Evolutionary conservation across 352 stramenopile species (phyloP).

Genomic region (Plasmopara halstedii): DNA sequence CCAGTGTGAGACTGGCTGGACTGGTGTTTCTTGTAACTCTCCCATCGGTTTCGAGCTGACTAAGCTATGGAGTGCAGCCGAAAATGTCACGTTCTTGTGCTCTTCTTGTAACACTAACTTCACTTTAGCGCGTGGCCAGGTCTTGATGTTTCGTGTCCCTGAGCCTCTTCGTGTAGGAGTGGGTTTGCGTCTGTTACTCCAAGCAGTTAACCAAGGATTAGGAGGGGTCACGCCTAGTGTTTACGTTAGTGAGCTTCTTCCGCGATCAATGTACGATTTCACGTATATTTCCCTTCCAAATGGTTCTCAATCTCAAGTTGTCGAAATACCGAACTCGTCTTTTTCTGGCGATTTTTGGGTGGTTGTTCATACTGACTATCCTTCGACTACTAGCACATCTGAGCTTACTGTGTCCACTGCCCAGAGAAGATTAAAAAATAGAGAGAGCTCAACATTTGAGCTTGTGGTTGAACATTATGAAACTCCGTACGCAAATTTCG

Average conservation of each 20-base stretch:
- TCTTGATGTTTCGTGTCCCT: slow-evolving; percentile 60
- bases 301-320: slow-evolving; percentile 21
- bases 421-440: background rate
- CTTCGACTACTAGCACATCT: slow-evolving; percentile 8
- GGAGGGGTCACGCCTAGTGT: slow-evolving; percentile 32
- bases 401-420: slow-evolving; percentile 6
- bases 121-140: slow-evolving; percentile 33
- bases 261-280: slow-evolving; percentile 72
- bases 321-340: slow-evolving; percentile 43
- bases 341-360: slow-evolving; percentile 67
- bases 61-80: slow-evolving; percentile 50
- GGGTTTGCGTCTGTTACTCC: slow-evolving; percentile 26
- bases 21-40: slow-evolving; percentile 49
- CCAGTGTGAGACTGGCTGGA: slow-evolving; percentile 54
- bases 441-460: slow-evolving; percentile 18
- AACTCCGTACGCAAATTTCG: slow-evolving; percentile 4
- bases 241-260: slow-evolving; percentile 64
- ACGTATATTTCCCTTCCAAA: slow-evolving; percentile 40
- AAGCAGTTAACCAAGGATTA: slow-evolving; percentile 10
- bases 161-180: slow-evolving; percentile 47
- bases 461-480: slow-evolving; percentile 40
- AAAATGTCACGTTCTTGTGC: slow-evolving; percentile 46
- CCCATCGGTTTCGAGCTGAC: slow-evolving; percentile 44
- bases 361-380: slow-evolving; percentile 60
- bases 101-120: slow-evolving; percentile 38